Conservation (phyloP, 2,329 filamentous ascomycete genomes). For the Pezicula radicicola region DNA sequence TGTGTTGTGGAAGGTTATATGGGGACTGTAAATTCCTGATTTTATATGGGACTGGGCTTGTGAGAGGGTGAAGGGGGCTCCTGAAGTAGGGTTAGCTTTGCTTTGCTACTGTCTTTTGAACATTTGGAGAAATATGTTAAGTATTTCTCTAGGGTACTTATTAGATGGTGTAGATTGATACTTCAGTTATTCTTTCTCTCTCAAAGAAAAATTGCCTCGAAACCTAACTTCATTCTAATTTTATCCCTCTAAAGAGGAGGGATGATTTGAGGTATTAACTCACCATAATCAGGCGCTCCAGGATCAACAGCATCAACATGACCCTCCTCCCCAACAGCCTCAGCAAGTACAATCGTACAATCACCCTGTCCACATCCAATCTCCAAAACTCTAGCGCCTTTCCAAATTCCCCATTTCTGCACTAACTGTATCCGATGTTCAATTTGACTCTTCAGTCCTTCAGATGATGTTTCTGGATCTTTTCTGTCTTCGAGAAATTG, state of each 20-base stretch:
- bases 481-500: background rate
- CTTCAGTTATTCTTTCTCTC: too few relatives aligned
- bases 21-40: slow-evolving; percentile 33
- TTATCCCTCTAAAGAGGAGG: background rate
- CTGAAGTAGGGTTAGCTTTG: too few relatives aligned
- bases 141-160: too few relatives aligned
- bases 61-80: slow-evolving; percentile 44
- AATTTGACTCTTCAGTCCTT: background rate
- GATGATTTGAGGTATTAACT: background rate
- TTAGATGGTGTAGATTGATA: too few relatives aligned
- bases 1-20: slow-evolving; percentile 41
- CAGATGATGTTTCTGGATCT: background rate
- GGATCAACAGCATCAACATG: slow-evolving; percentile 51
- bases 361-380: slow-evolving; percentile 60
- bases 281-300: slow-evolving; percentile 44
- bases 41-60: slow-evolving; percentile 45
- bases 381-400: slow-evolving; percentile 41
- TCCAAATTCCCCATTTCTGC: background rate
- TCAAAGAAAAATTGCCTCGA: too few relatives aligned
- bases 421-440: background rate
- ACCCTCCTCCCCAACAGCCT: slow-evolving; percentile 40
- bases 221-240: too few relatives aligned
- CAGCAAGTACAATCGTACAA: slow-evolving; percentile 50
- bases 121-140: background rate
- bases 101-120: too few relatives aligned